Conservation (phyloP, 345 rosid species). For the Populus euphratica region DNA sequence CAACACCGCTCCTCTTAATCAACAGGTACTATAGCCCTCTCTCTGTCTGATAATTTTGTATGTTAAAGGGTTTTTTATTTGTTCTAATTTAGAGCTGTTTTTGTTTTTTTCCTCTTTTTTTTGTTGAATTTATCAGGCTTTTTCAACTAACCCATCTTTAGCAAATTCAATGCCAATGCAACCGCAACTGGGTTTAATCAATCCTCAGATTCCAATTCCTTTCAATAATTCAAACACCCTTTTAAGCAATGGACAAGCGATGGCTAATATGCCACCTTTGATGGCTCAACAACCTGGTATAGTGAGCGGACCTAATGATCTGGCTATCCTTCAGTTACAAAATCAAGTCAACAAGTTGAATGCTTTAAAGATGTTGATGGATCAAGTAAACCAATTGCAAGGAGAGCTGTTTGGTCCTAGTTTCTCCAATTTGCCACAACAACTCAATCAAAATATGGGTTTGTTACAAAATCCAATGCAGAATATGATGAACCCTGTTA, state of each 20-base stretch:
- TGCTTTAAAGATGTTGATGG: constrained; percentile 14
- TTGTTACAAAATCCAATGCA: constrained; percentile 34
- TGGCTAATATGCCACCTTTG: constrained; percentile 29
- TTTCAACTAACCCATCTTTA: constrained; percentile 4
- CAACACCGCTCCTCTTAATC: background rate
- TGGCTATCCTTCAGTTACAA: constrained; percentile 8
- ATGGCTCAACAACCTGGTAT: constrained; percentile 31
- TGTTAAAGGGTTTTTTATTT: background rate
- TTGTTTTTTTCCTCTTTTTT: background rate
- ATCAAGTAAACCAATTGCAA: constrained; percentile 38
- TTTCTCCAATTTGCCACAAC: constrained; percentile 33
- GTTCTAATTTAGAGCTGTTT: too few relatives aligned
- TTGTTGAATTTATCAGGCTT: constrained; percentile 5
- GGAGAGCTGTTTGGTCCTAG: constrained; percentile 24
- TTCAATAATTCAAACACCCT: constrained; percentile 16
- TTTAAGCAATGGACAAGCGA: constrained; percentile 10
- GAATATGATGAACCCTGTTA: constrained; percentile 37
- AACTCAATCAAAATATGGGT: constrained; percentile 32
- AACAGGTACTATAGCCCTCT: background rate
- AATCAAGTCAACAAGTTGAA: constrained; percentile 9
- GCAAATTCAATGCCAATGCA: constrained; percentile 20
- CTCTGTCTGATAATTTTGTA: too few relatives aligned
- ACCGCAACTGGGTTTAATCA: constrained; percentile 34
- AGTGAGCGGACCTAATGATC: constrained; percentile 17
- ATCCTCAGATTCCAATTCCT: constrained; percentile 38